Percentiles rank a stretch among this genome's conserved stretches.
These are phyloP conservation scores for Mortierella hygrophila DNA, from an alignment of 192 early-diverging fungal species.

Conservation along the genomic window DNA sequence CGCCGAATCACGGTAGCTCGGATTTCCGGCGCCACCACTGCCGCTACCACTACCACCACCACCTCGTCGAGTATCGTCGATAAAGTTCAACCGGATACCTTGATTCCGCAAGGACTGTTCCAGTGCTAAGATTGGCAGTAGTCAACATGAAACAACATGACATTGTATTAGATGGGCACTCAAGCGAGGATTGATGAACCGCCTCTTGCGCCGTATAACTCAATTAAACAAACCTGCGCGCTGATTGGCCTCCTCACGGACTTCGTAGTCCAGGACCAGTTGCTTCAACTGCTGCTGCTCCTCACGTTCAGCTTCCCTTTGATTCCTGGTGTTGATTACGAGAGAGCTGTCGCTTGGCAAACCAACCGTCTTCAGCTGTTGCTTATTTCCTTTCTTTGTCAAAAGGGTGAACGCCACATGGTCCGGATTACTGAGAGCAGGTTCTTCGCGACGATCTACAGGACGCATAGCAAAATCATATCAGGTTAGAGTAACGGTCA, in stretches of 20 bases:
- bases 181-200: not conserved
- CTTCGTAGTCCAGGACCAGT: conserved; percentile 93
- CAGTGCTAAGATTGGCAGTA: conserved; percentile 16
- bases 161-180: not conserved
- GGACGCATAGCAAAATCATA: not conserved
- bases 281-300: conserved; percentile 93
- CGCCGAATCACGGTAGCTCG: not conserved
- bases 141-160: not conserved
- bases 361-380: conserved; percentile 81
- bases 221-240: conserved; percentile 34
- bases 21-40: not conserved
- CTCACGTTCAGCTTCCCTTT: conserved; percentile 89
- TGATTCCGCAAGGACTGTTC: conserved; percentile 49
- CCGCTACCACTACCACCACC: conserved; percentile 9
- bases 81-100: conserved; percentile 46
- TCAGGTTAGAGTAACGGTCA: not conserved
- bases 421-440: conserved; percentile 43
- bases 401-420: conserved; percentile 84
- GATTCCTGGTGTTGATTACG: conserved; percentile 83
- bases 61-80: conserved; percentile 36
- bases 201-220: not conserved
- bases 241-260: conserved; percentile 74
- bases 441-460: conserved; percentile 52
- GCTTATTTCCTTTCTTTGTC: conserved; percentile 89
- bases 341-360: conserved; percentile 86